Conservation (phyloP, 1,139 yeast species). For the Pichia sp. region DNA sequence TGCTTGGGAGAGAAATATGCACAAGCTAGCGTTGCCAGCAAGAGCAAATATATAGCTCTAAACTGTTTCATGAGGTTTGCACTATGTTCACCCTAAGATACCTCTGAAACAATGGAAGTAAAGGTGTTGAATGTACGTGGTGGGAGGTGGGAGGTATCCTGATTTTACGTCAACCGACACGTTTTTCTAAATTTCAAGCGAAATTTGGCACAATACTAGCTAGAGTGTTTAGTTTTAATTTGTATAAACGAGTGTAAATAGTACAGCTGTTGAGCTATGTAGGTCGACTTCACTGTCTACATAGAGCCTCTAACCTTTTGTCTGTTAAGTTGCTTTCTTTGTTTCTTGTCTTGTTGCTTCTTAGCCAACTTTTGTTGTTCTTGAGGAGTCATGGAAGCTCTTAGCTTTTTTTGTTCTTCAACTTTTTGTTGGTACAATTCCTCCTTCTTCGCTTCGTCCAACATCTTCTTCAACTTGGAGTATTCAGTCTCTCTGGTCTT, state of each 20-base stretch:
- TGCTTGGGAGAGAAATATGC: conserved; percentile 14
- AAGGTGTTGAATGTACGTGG: too few species aligned
- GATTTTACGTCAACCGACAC: too few species aligned
- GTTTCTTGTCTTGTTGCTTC: conserved; percentile 46
- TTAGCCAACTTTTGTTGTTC: conserved; percentile 71
- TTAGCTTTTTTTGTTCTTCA: conserved; percentile 58
- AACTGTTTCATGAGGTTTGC: too few species aligned
- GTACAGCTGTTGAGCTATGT: too few species aligned
- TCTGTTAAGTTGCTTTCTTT: conserved; percentile 26
- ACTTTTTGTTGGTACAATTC: conserved; percentile 62
- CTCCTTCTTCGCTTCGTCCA: conserved; percentile 60
- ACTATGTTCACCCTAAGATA: too few species aligned
- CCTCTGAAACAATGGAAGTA: too few species aligned
- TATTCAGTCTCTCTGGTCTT: conserved; percentile 64
- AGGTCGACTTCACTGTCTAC: too few species aligned
- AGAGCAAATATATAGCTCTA: not conserved
- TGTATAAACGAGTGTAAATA: too few species aligned
- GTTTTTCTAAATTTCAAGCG: too few species aligned
- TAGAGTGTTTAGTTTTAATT: too few species aligned
- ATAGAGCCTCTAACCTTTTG: conserved; percentile 26
- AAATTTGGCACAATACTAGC: too few species aligned
- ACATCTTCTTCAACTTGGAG: conserved; percentile 48
- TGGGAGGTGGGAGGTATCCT: too few species aligned
- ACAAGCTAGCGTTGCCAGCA: conserved; percentile 3
- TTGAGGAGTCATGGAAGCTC: conserved; percentile 56